Conservation (phyloP, 805 yeast genomes). For the Yamadazyma nakazawae region DNA sequence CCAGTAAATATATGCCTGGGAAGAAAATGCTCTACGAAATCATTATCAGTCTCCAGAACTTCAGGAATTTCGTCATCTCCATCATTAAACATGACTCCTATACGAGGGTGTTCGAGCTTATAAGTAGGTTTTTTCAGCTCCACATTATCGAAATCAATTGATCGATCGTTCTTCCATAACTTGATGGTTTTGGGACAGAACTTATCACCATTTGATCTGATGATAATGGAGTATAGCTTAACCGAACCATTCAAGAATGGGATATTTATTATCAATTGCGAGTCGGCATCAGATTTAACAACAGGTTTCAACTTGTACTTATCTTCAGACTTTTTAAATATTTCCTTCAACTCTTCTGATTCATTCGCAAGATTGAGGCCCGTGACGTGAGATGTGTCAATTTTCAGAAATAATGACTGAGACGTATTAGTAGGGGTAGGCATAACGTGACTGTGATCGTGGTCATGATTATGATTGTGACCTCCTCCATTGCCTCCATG, state of each 20-base stretch:
- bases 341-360: slow-evolving; percentile 43
- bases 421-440: slow-evolving; percentile 69
- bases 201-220: slow-evolving; percentile 61
- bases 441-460: slow-evolving; percentile 44
- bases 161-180: slow-evolving; percentile 66
- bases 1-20: slow-evolving; percentile 76
- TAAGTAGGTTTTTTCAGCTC: slow-evolving; percentile 47
- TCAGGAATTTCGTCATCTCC: slow-evolving; percentile 38
- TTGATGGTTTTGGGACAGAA: slow-evolving; percentile 69
- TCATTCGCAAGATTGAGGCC: slow-evolving; percentile 62
- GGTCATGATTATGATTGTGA: slow-evolving; percentile 29
- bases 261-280: slow-evolving; percentile 70
- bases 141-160: slow-evolving; percentile 71
- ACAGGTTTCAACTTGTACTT: slow-evolving; percentile 47
- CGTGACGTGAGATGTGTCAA: slow-evolving; percentile 56
- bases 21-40: slow-evolving; percentile 76
- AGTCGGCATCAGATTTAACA: slow-evolving; percentile 72
- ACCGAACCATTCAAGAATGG: slow-evolving; percentile 74
- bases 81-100: slow-evolving; percentile 47
- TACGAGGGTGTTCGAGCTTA: slow-evolving; percentile 59
- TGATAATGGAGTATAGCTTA: slow-evolving; percentile 66
- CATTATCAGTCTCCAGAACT: slow-evolving; percentile 30
- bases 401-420: slow-evolving; percentile 61
- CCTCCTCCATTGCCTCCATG: slow-evolving; percentile 26
- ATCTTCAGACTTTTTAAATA: slow-evolving; percentile 53